Percentiles rank a stretch among this genome's conserved stretches.
phyloP scores from a whole-genome alignment of 1,284 basidiomycete genomes.

The Trametes pubescens region DNA sequence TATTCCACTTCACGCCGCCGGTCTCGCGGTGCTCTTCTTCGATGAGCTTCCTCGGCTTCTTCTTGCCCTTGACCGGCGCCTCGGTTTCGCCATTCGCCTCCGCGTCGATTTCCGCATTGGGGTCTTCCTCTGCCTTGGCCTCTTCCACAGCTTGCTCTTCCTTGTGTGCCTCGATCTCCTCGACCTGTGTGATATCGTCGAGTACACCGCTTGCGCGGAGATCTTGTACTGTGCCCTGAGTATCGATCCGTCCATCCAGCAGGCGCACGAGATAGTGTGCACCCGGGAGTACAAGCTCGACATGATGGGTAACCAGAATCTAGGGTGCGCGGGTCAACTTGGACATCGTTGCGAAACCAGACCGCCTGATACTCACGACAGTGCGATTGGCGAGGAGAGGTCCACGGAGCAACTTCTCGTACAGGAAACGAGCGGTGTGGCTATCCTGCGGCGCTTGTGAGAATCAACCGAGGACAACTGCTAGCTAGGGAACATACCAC shows the following conservation, averaged over 20 bases:
- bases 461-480: background rate
- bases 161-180: constrained; percentile 43
- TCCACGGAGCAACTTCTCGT: constrained; percentile 68
- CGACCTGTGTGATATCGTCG: constrained; percentile 63
- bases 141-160: constrained; percentile 46
- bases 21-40: constrained; percentile 76
- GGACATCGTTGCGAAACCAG: background rate
- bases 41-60: constrained; percentile 70
- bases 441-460: constrained; percentile 60
- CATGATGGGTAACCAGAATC: constrained; percentile 79
- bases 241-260: constrained; percentile 77
- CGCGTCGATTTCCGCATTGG: constrained; percentile 39
- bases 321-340: constrained; percentile 31
- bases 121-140: constrained; percentile 46
- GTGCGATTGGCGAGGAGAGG: constrained; percentile 73
- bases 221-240: constrained; percentile 69
- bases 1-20: constrained; percentile 80
- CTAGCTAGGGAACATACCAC: constrained; percentile 54
- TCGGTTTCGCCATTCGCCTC: constrained; percentile 40
- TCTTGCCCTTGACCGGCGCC: constrained; percentile 42
- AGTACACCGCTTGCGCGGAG: constrained; percentile 64
- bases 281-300: constrained; percentile 75
- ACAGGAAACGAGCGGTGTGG: constrained; percentile 76
- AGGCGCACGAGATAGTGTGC: constrained; percentile 76
- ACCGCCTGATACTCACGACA: constrained; percentile 54